Evolutionary conservation across 176 grass and related monocot species (phyloP).

Genomic region (bread wheat (Triticum aestivum)): DNA sequence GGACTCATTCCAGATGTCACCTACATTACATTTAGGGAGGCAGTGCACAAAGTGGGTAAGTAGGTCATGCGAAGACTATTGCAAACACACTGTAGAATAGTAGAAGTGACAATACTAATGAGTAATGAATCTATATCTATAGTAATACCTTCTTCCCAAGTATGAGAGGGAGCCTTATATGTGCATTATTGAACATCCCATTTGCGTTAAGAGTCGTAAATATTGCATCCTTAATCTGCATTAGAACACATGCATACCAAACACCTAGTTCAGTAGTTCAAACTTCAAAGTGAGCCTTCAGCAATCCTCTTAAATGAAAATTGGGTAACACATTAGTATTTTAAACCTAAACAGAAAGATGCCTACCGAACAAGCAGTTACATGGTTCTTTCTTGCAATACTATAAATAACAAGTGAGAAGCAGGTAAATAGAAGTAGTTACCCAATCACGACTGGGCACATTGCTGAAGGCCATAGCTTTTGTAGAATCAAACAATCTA

Average conservation of each 20-base stretch:
- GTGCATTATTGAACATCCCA: conserved; percentile 96
- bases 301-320: not conserved
- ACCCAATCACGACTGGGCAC: conserved; percentile 80
- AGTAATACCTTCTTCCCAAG: too few relatives aligned
- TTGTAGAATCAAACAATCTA: conserved; percentile 95
- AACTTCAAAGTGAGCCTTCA: conserved; percentile 5
- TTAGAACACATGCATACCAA: not conserved
- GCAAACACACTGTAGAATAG: not conserved
- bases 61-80: not conserved
- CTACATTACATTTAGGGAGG: conserved; percentile 39
- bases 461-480: conserved; percentile 90
- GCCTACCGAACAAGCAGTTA: not conserved
- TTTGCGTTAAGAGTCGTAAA: conserved; percentile 85
- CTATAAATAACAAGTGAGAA: too few relatives aligned
- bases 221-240: conserved; percentile 87
- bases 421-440: conserved; percentile 5
- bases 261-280: conserved; percentile 1
- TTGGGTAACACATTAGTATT: conserved; percentile 19
- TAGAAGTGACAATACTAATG: too few relatives aligned
- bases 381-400: conserved; percentile 23
- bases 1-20: conserved; percentile 99
- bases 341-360: not conserved
- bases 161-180: not conserved
- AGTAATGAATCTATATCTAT: too few relatives aligned
- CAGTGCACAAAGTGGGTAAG: conserved; percentile 20